phyloP scores from a whole-genome alignment of 2,329 filamentous ascomycete genomes.

The Scleromitrula shiraiana region DNA sequence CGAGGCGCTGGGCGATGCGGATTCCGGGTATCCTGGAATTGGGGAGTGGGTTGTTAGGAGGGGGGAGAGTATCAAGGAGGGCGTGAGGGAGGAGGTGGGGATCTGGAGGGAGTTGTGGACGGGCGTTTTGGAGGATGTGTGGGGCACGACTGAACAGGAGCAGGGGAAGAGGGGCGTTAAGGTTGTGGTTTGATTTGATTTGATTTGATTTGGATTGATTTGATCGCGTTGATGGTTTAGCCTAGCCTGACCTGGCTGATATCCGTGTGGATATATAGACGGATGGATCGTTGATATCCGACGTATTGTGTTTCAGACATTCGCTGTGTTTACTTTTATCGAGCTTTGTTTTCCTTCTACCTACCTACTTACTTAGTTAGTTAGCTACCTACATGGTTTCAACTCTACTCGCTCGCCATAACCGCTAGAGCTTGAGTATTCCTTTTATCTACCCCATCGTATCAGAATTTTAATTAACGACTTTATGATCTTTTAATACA shows the following conservation, averaged over 20 bases:
- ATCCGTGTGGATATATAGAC: no score
- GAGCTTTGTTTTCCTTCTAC: background rate
- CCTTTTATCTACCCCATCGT: no score
- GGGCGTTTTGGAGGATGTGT: constrained; percentile 46
- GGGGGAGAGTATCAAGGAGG: background rate
- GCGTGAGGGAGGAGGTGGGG: constrained; percentile 22
- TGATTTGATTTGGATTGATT: background rate
- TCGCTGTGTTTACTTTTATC: background rate
- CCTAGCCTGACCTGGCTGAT: background rate
- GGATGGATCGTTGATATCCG: no score
- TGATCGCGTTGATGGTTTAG: background rate
- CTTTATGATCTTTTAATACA: no score
- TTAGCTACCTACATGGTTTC: no score
- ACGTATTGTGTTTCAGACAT: background rate
- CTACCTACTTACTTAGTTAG: no score
- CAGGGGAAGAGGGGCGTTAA: no score
- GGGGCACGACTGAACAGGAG: no score
- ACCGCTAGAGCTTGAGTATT: background rate
- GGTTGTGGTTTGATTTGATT: background rate
- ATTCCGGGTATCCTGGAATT: background rate
- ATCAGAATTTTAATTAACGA: no score
- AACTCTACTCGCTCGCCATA: background rate
- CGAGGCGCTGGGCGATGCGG: constrained; percentile 11
- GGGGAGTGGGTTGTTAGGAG: background rate
- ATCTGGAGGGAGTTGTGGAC: constrained; percentile 43